Evolutionary conservation across 306 rosid species (phyloP).

Genomic region (Sindora glabra): DNA sequence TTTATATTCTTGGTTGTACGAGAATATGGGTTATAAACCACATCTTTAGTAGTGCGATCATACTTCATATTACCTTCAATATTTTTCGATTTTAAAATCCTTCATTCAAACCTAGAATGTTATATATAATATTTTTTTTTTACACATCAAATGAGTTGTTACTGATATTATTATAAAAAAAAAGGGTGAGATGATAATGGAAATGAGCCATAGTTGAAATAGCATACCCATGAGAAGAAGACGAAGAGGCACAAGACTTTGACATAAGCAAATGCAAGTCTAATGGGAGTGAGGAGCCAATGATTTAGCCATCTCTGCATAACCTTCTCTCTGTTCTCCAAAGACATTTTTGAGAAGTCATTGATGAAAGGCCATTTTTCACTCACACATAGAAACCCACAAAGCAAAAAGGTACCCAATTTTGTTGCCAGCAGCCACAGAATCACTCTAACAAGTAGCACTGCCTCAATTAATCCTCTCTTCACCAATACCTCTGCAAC

Average conservation of each 20-base stretch:
- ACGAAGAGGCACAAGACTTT: conserved; percentile 31
- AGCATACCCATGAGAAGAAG: conserved; percentile 37
- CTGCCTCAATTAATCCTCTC: conserved; percentile 26
- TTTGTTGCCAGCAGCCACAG: conserved; percentile 37
- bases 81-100: no score
- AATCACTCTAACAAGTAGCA: conserved; percentile 27
- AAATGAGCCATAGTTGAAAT: no score
- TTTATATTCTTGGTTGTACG: no score
- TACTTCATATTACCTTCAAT: no score
- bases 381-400: conserved; percentile 31
- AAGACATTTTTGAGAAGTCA: conserved; percentile 25
- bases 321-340: conserved; percentile 38
- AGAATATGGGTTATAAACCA: no score
- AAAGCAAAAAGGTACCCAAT: conserved; percentile 31
- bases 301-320: conserved; percentile 29
- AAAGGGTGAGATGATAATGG: no score
- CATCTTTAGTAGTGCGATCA: no score
- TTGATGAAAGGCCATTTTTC: conserved; percentile 30
- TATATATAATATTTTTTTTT: no score
- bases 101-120: no score
- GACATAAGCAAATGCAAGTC: conserved; percentile 31
- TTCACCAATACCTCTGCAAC: conserved; percentile 23
- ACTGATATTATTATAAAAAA: no score
- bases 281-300: conserved; percentile 34
- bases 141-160: no score